Conservation (phyloP, 106 monocot genomes). For the Agapanthus africanus region DNA sequence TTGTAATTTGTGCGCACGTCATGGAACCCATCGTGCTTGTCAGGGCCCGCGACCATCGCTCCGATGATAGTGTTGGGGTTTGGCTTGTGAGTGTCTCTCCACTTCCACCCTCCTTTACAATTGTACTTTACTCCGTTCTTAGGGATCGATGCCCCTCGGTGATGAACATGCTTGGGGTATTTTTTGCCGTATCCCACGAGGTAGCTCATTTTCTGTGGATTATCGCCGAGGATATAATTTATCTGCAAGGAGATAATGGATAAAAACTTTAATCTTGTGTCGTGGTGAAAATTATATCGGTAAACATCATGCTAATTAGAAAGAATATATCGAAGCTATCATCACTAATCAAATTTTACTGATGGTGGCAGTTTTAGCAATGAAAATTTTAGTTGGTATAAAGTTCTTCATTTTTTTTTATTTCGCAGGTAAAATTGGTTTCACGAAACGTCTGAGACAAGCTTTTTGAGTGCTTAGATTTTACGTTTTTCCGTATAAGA, state of each 20-base stretch:
- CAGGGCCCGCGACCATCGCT: constrained; percentile 81
- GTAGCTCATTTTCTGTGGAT: constrained; percentile 76
- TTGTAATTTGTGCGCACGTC: constrained; percentile 74
- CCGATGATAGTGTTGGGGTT: constrained; percentile 67
- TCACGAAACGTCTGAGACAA: no score
- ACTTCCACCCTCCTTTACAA: constrained; percentile 85
- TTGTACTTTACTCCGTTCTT: constrained; percentile 55
- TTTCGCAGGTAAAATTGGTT: neutral
- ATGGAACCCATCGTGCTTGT: constrained; percentile 55
- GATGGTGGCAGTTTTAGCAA: no score
- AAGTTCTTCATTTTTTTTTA: neutral
- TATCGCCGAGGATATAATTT: constrained; percentile 62
- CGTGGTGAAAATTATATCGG: no score
- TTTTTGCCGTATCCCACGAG: constrained; percentile 63
- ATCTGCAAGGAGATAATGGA: constrained; percentile 22
- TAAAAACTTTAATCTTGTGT: neutral
- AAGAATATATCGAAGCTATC: no score
- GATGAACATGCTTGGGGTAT: constrained; percentile 73
- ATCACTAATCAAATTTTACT: no score
- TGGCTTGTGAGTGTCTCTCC: constrained; percentile 52
- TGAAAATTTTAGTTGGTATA: no score
- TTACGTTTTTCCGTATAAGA: neutral
- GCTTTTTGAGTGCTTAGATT: neutral
- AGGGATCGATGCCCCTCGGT: constrained; percentile 76
- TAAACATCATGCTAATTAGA: no score